A percentile compares a stretch with the other conserved stretches of the same genome.
These are phyloP conservation scores for Candida ficus DNA, from an alignment of 805 yeast species.

Conservation along the genomic window DNA sequence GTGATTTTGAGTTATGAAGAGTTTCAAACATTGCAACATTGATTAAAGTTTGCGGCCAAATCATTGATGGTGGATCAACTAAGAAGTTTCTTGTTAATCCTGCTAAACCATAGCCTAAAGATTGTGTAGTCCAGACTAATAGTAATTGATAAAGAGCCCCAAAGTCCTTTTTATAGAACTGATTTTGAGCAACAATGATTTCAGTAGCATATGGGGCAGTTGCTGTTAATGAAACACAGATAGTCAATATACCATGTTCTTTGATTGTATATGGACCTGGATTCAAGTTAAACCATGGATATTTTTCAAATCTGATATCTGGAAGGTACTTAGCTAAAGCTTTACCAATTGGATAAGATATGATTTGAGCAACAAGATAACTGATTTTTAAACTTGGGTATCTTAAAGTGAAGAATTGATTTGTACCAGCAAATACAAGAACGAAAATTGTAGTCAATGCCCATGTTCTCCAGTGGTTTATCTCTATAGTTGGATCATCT, in stretches of 20 bases:
- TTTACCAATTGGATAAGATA: conserved; percentile 57
- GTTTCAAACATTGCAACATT: conserved; percentile 52
- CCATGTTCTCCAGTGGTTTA: conserved; percentile 55
- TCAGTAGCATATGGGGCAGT: conserved; percentile 53
- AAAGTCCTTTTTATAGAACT: conserved; percentile 39
- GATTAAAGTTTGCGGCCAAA: conserved; percentile 63
- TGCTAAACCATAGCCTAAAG: conserved; percentile 62
- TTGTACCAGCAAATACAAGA: conserved; percentile 51
- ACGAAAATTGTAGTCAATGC: conserved; percentile 43
- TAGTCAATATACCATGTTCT: conserved; percentile 47
- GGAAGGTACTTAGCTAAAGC: conserved; percentile 37
- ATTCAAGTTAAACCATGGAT: conserved; percentile 35
- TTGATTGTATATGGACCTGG: conserved; percentile 51
- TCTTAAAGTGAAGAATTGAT: conserved; percentile 50
- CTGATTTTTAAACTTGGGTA: conserved; percentile 46
- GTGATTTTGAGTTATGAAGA: conserved; percentile 32
- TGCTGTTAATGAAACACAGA: conserved; percentile 38
- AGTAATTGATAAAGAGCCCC: conserved; percentile 46
- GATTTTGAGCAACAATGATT: conserved; percentile 44
- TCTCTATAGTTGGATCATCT: conserved; percentile 44
- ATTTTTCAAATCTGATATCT: conserved; percentile 28
- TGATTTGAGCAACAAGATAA: conserved; percentile 51
- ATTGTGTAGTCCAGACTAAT: conserved; percentile 52
- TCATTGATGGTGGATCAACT: conserved; percentile 53
- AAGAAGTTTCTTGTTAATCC: conserved; percentile 54